Conservation (phyloP, 2,329 filamentous ascomycete species). For the Emergomyces pasteurianus region DNA sequence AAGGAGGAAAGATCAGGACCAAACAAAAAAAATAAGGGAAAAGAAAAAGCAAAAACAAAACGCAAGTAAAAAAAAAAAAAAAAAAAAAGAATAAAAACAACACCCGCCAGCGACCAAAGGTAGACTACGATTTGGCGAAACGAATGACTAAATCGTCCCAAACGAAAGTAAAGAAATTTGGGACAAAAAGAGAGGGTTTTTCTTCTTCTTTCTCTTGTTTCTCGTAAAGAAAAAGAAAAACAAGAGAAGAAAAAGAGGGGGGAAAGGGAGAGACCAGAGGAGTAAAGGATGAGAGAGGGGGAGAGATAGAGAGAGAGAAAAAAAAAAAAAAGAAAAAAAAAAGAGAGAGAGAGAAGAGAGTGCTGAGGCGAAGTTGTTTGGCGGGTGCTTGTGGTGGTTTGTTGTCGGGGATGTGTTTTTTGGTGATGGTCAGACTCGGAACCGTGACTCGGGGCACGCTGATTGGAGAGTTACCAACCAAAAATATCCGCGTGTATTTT, state of each 20-base stretch:
- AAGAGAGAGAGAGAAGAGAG: not conserved
- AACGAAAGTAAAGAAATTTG: not conserved
- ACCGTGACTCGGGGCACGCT: not conserved
- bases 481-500: not conserved
- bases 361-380: no score
- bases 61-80: not conserved
- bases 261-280: conserved; percentile 7
- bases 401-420: not conserved
- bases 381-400: no score
- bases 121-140: not conserved
- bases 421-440: not conserved
- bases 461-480: not conserved
- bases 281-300: not conserved
- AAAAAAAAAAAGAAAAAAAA: not conserved
- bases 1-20: not conserved
- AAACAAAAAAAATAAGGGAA: not conserved
- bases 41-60: not conserved
- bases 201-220: no score
- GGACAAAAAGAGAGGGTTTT: no score
- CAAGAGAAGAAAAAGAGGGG: conserved; percentile 9
- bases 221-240: not conserved
- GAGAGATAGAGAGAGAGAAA: conserved; percentile 5
- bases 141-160: not conserved
- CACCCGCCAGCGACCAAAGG: not conserved
- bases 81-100: not conserved